Evolutionary conservation across 192 early-diverging fungal species (phyloP), one percentile per base, ranked within the genome.

Genomic region (Backusella tuberculispora): DNA sequence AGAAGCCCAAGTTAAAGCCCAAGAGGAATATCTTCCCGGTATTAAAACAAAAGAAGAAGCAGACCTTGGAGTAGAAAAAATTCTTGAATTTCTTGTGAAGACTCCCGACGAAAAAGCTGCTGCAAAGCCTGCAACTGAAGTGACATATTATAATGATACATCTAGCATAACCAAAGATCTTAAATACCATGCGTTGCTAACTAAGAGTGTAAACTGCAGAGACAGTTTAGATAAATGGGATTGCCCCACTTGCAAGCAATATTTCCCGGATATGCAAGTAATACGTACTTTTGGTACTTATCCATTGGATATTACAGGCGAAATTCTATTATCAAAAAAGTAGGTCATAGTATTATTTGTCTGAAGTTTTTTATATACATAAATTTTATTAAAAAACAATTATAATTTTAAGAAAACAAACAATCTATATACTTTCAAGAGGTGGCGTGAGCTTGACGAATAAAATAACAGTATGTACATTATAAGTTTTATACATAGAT

Each of bases 151-250:
- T 60, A 60, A 60, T 26, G 8, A 8, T 60, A 60, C 53, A 9
- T 66, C 64, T 15, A n/a, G 17, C 29, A 38, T 26, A 40, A 14
- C 34, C 4, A 21, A 66, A 10, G 64, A 66, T 26, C 17, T 66
- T n/a, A 66, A 38, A 17, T 66, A 38, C 29, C 38, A 66, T 66
- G 3, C 37, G 17, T 15, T 40, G 8, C 13, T 66, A 17, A 34
- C 26, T 15, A 66, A 66, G 15, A 66, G 34, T 8, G 38, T 40
- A 15, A 66, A 66, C 15, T 66, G 64, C 13, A 66, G 64, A 66
- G 38, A 66, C 6, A 66, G 64, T 40, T 3, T 66, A 10, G 64
- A 66, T 40, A 66, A 66, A 40, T 66, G 64, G 64, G 64, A 66
- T 66, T 66, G 64, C 1, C 15, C 64, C 1, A n/a, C 17, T 3